These are phyloP conservation scores for Triticum urartu DNA, from an alignment of 176 grass and related monocot species.

Conservation along the genomic window DNA sequence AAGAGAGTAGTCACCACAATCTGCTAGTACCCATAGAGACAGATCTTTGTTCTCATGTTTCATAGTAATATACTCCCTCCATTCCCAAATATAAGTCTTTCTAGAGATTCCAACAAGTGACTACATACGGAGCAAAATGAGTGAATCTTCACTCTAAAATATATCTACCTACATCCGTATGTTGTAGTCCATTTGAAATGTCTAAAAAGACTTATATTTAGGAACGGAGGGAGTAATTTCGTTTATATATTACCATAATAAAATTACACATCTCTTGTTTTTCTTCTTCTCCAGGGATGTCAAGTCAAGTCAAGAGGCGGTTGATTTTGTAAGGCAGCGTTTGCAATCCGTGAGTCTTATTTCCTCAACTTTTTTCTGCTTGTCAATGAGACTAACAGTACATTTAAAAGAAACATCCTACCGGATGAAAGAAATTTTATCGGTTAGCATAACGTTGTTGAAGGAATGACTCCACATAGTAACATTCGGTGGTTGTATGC, in stretches of 20 bases:
- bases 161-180: no score
- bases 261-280: not conserved
- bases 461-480: not conserved
- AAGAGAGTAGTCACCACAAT: not conserved
- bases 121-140: no score
- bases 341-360: conserved; percentile 16
- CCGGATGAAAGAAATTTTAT: not conserved
- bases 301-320: conserved; percentile 1
- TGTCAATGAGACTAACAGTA: not conserved
- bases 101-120: no score
- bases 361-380: not conserved
- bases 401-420: not conserved
- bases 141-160: no score
- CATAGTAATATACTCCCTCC: not conserved
- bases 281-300: not conserved
- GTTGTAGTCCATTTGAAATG: no score
- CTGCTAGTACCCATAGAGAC: not conserved
- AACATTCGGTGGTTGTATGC: not conserved
- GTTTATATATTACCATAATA: not conserved
- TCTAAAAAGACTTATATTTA: no score
- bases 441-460: not conserved
- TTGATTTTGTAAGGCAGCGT: not conserved
- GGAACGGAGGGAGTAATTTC: not conserved
- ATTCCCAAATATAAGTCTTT: no score
- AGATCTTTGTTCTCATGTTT: not conserved